These are phyloP conservation scores for Neoscytalidium dimidiatum DNA, from an alignment of 2,329 filamentous ascomycete species.

Conservation along the genomic window DNA sequence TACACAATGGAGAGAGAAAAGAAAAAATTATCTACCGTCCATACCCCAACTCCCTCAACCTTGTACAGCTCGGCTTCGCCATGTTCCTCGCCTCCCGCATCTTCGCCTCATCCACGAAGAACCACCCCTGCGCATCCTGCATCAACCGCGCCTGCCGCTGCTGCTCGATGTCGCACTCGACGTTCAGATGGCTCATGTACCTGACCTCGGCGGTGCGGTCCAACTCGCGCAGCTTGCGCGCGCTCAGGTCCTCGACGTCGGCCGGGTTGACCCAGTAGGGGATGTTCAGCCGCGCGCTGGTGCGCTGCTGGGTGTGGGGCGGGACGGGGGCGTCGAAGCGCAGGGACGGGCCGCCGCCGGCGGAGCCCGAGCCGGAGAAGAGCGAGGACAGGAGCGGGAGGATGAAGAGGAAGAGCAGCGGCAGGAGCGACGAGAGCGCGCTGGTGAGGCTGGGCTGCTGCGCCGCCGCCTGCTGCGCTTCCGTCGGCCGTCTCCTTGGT, in stretches of 20 bases:
- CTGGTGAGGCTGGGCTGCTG: conserved; percentile 52
- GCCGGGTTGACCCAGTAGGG: conserved; percentile 83
- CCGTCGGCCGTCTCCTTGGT: conserved; percentile 70
- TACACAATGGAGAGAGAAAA: too few relatives aligned
- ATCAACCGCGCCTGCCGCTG: conserved; percentile 65
- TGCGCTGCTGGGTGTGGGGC: conserved; percentile 74
- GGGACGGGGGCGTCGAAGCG: conserved; percentile 71
- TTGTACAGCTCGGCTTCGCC: conserved; percentile 49
- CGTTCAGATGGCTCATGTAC: conserved; percentile 67
- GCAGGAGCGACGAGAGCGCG: conserved; percentile 73
- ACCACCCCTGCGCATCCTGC: conserved; percentile 84
- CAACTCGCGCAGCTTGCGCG: conserved; percentile 69
- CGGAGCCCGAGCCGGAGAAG: conserved; percentile 59
- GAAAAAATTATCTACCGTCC: background rate
- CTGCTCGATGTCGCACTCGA: conserved; percentile 75
- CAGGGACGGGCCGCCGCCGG: conserved; percentile 66
- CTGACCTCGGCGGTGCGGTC: conserved; percentile 76
- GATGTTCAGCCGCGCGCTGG: conserved; percentile 69
- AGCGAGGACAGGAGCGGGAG: conserved; percentile 79
- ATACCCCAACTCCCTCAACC: conserved; percentile 6
- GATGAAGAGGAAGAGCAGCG: conserved; percentile 81
- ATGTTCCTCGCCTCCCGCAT: conserved; percentile 69
- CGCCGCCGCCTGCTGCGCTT: conserved; percentile 57
- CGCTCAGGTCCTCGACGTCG: conserved; percentile 71
- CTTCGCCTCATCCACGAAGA: conserved; percentile 77